These are phyloP conservation scores for Delonix regia DNA, from an alignment of 306 rosid species.

Conservation along the genomic window DNA sequence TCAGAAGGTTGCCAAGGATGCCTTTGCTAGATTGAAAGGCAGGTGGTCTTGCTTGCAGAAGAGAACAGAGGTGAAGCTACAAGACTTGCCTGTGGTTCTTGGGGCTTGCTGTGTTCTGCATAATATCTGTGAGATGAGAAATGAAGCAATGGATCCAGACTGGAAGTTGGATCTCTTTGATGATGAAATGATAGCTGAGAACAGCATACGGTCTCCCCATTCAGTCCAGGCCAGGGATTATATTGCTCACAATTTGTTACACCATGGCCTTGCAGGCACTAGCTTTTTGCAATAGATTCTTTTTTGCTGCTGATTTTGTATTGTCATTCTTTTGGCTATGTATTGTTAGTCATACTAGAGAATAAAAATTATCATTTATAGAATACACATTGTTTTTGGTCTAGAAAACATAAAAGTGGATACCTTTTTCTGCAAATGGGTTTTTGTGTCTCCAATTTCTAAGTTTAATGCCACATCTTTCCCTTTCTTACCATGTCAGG, in stretches of 20 bases:
- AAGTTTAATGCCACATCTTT: not conserved
- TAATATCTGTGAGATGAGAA: conserved; percentile 76
- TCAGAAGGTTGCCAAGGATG: conserved; percentile 58
- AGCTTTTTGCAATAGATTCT: conserved; percentile 36
- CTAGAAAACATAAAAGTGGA: conserved; percentile 15
- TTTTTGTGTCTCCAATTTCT: not conserved
- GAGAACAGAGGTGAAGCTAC: conserved; percentile 82
- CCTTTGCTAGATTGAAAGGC: conserved; percentile 65
- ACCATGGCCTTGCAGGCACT: conserved; percentile 69
- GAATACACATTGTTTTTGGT: not conserved
- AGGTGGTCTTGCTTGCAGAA: conserved; percentile 91
- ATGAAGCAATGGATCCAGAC: conserved; percentile 54
- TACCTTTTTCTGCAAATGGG: not conserved
- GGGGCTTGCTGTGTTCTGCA: conserved; percentile 93
- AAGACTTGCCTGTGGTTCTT: conserved; percentile 76
- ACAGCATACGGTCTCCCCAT: conserved; percentile 41
- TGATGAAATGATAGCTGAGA: conserved; percentile 69
- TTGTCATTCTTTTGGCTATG: conserved; percentile 49
- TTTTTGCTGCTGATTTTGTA: not conserved
- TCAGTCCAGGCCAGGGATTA: conserved; percentile 63
- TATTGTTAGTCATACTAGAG: conserved; percentile 30
- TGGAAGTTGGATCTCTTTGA: conserved; percentile 57
- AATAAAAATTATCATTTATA: conserved; percentile 23
- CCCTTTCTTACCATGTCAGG: not conserved
- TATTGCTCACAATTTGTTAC: conserved; percentile 77